phyloP scores from a whole-genome alignment of 441 rosid species.

The Croton laevigatus region DNA sequence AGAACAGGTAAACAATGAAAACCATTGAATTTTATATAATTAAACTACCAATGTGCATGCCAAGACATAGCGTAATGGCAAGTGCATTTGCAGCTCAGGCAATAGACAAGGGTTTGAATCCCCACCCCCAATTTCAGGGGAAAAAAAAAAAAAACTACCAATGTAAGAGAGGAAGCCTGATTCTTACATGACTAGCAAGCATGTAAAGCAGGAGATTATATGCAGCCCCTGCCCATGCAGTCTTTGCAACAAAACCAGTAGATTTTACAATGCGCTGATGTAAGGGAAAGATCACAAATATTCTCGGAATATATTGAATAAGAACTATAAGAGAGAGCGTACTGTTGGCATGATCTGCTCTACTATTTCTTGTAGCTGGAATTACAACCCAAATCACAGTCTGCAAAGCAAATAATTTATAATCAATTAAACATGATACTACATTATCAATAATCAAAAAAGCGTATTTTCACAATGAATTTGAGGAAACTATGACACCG shows the following conservation, averaged over 20 bases:
- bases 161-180: neutral
- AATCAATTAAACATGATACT: neutral
- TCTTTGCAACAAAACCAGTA: slow-evolving; percentile 78
- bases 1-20: neutral
- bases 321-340: slow-evolving; percentile 70
- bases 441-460: neutral
- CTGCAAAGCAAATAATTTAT: slow-evolving; percentile 33
- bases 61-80: too few relatives aligned
- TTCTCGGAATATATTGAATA: slow-evolving; percentile 72
- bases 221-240: slow-evolving; percentile 95
- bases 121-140: too few relatives aligned
- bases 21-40: neutral
- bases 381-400: slow-evolving; percentile 74
- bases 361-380: slow-evolving; percentile 47
- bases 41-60: neutral
- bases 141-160: too few relatives aligned
- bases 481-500: neutral
- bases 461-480: neutral
- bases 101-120: too few relatives aligned
- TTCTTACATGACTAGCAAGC: slow-evolving; percentile 82
- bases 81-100: too few relatives aligned
- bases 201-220: slow-evolving; percentile 76
- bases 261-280: slow-evolving; percentile 67
- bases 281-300: slow-evolving; percentile 65
- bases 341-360: slow-evolving; percentile 57